Evolutionary conservation across 176 grass and related monocot genomes (phyloP), one percentile per base, ranked within the genome.

Genomic region (Carex kokanica): DNA sequence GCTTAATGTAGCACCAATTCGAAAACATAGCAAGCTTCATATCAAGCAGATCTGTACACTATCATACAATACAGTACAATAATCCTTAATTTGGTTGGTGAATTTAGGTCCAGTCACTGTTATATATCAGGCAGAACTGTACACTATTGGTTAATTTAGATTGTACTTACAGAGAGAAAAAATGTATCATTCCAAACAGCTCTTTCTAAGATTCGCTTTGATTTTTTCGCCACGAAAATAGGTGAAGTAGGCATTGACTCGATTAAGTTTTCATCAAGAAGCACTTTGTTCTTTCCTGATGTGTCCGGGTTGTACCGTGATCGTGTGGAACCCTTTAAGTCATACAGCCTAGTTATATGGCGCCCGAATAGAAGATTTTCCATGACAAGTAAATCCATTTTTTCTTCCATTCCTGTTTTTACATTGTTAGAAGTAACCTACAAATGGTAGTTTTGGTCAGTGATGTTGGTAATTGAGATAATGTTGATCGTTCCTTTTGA

Each of bases 331-430:
- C 96, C 96, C 83, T 99, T 99, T 52, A 99, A 87, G 83, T 99
- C 96, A 83, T 99, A 99, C 83, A 95, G 83, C 78, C 93, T 93
- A 80, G 86, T 95, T 79, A 99, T 82, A 62, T 88, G 81, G 13
- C 93, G 91, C 68, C 89, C 89, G 82, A 95, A 99, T 74, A 95
- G 53, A 86, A 99, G 96, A 93, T 99, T 99, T 93, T 99, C 96
- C 96, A 99, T 99, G 54, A 93, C 88, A 16, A 99, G 77, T 47
- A 99, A 89, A 88, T 95, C 96, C 87, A 99, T 99, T 82, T 67
- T 99, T 74, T 83, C 81, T 69, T 99, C 96, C 86, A 93, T 95
- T 79, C 93, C 93, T 74, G 86, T 83, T 85, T 95, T 95, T 20
- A 99, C 62, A 78, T 88, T 95, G 86, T 89, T 93, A 59, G 85